These are phyloP conservation scores for Chaetothyriales sp. DNA, from an alignment of 2,329 filamentous ascomycete genomes.

Conservation along the genomic window DNA sequence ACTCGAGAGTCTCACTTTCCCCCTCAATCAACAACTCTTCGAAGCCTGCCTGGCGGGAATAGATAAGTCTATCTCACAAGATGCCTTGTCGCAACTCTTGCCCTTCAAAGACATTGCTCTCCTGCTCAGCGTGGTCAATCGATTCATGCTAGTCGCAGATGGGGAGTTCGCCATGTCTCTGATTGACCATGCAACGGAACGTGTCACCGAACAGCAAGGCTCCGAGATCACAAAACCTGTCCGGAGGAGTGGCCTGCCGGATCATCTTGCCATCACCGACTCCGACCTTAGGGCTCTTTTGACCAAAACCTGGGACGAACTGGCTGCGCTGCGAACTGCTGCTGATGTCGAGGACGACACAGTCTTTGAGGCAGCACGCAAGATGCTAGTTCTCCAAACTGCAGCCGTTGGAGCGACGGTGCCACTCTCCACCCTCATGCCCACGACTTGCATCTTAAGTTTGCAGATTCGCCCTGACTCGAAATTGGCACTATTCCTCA, in stretches of 20 bases:
- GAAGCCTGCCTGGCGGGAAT: constrained; percentile 62
- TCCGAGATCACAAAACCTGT: constrained; percentile 22
- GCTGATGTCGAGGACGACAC: constrained; percentile 60
- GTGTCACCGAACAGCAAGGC: constrained; percentile 57
- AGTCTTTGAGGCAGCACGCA: constrained; percentile 66
- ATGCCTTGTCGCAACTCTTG: constrained; percentile 67
- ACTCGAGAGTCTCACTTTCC: constrained; percentile 46
- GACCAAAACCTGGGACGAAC: constrained; percentile 60
- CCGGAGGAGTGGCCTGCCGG: constrained; percentile 27
- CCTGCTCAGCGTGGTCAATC: constrained; percentile 60
- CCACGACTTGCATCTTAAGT: constrained; percentile 56
- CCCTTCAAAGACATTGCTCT: constrained; percentile 65
- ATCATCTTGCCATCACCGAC: constrained; percentile 63
- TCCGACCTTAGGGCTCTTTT: constrained; percentile 70
- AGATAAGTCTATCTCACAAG: constrained; percentile 67
- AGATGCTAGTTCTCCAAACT: constrained; percentile 56
- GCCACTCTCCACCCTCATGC: constrained; percentile 44
- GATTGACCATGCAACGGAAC: constrained; percentile 71
- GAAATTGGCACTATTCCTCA: constrained; percentile 77
- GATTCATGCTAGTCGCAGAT: constrained; percentile 75
- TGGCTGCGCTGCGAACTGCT: constrained; percentile 64
- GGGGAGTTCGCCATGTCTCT: constrained; percentile 86
- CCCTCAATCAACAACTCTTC: constrained; percentile 59
- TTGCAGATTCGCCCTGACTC: constrained; percentile 61
- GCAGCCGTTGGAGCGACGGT: constrained; percentile 29